Evolutionary conservation across 106 monocot species (phyloP), one percentile per base, ranked within the genome.

Genomic region (Acorus calamus): DNA sequence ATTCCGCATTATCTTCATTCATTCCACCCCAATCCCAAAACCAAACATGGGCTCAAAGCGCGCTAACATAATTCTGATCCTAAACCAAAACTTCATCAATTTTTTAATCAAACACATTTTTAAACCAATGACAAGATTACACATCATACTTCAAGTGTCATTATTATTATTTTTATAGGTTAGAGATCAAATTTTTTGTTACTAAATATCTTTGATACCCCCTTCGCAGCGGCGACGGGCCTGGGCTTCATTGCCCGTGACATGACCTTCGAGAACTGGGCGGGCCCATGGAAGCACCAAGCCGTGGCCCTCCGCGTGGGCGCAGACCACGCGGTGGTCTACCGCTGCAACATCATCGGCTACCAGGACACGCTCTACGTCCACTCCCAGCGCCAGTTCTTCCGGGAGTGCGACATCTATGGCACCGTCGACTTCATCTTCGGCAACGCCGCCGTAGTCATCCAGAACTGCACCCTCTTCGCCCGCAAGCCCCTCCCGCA

Each of bases 341-440:
- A 86, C 71, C 80, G 83, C 2, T 82, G 86, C 76, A 80, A 66
- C 69, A 68, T 87, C 6, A 50, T 72, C 50, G 83, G 83, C 28
- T 83, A 87, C 78, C 87, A 87, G 68, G 87, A 87, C 80, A 87
- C 77, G 8, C 78, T 87, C 13, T 87, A 87, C 66, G 72, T 75
- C 53, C 87, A 87, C 77, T 83, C 87, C 0, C 87, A 72, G 48
- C 76, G 87, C 46, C 83, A 87, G 61, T 28, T 28, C 28, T 28
- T 28, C 28, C 28, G 28, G 28, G 79, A 89, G 52, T 89, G 93
- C 77, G 86, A 89, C 68, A 59, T 91, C 58, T 83, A 78, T 71
- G 91, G 91, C 58, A 91, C 91, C 56, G 86, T 92, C 49, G 91
- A 92, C 69, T 92, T 92, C 81, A 69, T 92, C 72, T 92, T 86